A percentile compares a stretch with the other conserved stretches of the same genome.
phyloP scores from a whole-genome alignment of 83 land plant species.

The Isoetes engelmannii region DNA sequence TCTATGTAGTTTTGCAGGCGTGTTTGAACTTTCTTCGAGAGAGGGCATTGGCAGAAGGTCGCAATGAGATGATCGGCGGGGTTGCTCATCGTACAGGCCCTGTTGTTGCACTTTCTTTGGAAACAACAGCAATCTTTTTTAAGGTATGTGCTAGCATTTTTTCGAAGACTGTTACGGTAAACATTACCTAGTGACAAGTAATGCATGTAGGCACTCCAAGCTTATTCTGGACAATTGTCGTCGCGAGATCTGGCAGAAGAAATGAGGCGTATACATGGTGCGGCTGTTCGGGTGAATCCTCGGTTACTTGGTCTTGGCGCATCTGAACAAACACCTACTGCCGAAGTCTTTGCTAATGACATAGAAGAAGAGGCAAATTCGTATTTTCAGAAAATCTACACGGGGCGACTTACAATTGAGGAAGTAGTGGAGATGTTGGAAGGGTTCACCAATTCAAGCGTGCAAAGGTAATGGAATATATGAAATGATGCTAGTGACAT shows the following conservation, averaged over 20 bases:
- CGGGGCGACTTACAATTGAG: conserved; percentile 58
- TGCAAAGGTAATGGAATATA: conserved; percentile 38
- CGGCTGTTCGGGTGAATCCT: conserved; percentile 35
- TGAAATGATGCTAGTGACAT: neutral
- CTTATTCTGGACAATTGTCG: conserved; percentile 37
- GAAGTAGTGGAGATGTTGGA: conserved; percentile 68
- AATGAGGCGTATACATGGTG: conserved; percentile 37
- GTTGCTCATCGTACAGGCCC: conserved; percentile 34
- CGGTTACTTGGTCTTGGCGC: conserved; percentile 41
- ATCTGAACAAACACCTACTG: conserved; percentile 30
- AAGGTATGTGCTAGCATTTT: conserved; percentile 39
- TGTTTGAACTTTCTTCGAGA: conserved; percentile 67
- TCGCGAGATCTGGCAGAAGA: conserved; percentile 63
- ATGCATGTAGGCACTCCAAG: conserved; percentile 61
- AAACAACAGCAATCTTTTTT: conserved; percentile 49
- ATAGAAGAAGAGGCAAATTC: conserved; percentile 81
- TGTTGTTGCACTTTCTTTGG: conserved; percentile 33
- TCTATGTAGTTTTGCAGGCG: conserved; percentile 36
- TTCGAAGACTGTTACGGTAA: neutral
- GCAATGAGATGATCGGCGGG: conserved; percentile 28
- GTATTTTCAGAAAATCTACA: conserved; percentile 74
- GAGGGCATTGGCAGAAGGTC: conserved; percentile 35
- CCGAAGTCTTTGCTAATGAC: conserved; percentile 55
- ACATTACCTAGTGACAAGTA: neutral
- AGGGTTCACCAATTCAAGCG: conserved; percentile 56